phyloP scores from a whole-genome alignment of 305 asterid genomes.

The Solanum aculeatissimum region DNA sequence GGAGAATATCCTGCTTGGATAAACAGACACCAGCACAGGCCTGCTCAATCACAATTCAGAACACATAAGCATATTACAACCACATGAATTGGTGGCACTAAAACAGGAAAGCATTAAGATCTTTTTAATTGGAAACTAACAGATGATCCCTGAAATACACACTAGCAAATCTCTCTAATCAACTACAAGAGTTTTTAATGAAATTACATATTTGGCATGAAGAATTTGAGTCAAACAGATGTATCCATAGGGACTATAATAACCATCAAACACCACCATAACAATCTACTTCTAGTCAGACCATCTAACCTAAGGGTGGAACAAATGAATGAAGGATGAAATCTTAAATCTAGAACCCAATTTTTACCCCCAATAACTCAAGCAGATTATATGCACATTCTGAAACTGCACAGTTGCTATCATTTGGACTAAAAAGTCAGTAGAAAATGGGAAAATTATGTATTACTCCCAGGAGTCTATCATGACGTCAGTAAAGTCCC shows the following conservation, averaged over 20 bases:
- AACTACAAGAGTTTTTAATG: neutral
- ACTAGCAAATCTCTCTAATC: neutral
- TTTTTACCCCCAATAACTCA: neutral
- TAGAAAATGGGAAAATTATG: neutral
- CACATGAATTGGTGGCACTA: neutral
- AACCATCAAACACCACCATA: neutral
- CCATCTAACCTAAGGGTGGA: neutral
- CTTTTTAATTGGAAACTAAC: neutral
- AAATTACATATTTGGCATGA: neutral
- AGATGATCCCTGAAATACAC: neutral
- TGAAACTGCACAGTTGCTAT: neutral
- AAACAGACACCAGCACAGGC: slow-evolving; percentile 54
- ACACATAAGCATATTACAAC: neutral
- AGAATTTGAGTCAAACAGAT: neutral
- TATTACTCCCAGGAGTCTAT: neutral
- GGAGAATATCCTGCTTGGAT: slow-evolving; percentile 47
- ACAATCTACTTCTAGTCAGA: neutral
- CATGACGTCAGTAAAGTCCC: neutral
- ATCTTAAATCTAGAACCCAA: neutral
- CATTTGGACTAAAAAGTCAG: neutral
- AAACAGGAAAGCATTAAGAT: neutral
- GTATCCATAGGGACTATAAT: neutral
- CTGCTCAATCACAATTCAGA: slow-evolving; percentile 29
- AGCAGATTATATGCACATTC: neutral
- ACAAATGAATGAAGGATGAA: neutral